phyloP scores from a whole-genome alignment of 176 grass and related monocot genomes.

The Poa pratensis region DNA sequence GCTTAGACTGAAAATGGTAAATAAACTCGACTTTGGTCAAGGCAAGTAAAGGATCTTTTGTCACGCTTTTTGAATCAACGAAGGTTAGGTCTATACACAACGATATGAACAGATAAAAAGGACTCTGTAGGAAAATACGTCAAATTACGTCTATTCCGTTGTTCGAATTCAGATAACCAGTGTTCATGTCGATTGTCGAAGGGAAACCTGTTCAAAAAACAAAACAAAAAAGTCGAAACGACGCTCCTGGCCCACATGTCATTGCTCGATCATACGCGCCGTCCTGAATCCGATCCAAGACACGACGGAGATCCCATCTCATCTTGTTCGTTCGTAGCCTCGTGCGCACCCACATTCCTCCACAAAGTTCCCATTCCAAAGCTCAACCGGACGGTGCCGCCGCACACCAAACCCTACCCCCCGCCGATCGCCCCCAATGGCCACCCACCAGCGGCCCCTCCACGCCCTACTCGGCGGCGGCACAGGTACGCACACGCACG shows the following conservation, averaged over 20 bases:
- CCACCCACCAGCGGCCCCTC: slow-evolving; percentile 58
- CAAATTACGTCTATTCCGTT: not conserved
- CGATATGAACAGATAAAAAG: too few relatives aligned
- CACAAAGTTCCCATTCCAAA: not conserved
- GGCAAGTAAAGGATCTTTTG: too few relatives aligned
- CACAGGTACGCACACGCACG: slow-evolving; percentile 53
- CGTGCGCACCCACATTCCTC: not conserved
- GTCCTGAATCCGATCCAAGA: slow-evolving; percentile 23
- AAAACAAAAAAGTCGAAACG: too few relatives aligned
- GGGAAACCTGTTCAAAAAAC: too few relatives aligned
- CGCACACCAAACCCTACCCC: slow-evolving; percentile 35
- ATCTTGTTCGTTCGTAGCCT: slow-evolving; percentile 1
- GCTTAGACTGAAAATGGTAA: too few relatives aligned
- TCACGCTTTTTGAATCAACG: too few relatives aligned
- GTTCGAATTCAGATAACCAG: not conserved
- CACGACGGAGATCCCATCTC: slow-evolving; percentile 23
- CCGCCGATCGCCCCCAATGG: slow-evolving; percentile 45
- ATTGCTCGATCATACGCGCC: not conserved
- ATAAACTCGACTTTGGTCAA: too few relatives aligned
- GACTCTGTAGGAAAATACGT: too few relatives aligned
- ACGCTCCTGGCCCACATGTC: not conserved
- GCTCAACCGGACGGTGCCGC: slow-evolving; percentile 6
- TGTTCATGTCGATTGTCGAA: not conserved
- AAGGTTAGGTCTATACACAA: too few relatives aligned
- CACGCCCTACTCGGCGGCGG: slow-evolving; percentile 80